Conservation (phyloP, 768 basidiomycete genomes). For the Candolleomyces eurysporus region DNA sequence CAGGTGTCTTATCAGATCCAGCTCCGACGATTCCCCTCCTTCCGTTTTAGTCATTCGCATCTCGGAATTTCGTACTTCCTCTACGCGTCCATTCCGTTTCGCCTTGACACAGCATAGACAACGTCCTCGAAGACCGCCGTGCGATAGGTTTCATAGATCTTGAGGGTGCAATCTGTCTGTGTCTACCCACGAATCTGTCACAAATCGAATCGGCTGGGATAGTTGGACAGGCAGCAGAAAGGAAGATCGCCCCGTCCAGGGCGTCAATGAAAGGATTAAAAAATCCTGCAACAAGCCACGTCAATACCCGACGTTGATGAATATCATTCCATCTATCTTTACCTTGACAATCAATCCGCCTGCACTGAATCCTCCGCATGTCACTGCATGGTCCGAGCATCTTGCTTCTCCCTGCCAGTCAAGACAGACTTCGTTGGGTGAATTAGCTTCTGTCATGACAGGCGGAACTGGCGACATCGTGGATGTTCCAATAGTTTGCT, state of each 20-base stretch:
- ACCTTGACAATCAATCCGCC: conserved; percentile 51
- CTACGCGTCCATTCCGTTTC: not conserved
- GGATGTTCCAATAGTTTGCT: conserved; percentile 42
- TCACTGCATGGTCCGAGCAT: conserved; percentile 33
- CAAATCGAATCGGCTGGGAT: conserved; percentile 50
- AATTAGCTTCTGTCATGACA: conserved; percentile 12
- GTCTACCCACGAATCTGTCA: conserved; percentile 51
- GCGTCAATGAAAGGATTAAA: conserved; percentile 47
- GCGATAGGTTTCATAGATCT: conserved; percentile 24
- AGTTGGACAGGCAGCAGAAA: conserved; percentile 42
- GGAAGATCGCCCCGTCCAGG: conserved; percentile 42
- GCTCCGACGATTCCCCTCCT: conserved; percentile 11
- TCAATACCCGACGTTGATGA: not conserved
- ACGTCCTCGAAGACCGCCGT: conserved; percentile 20
- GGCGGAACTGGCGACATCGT: conserved; percentile 37
- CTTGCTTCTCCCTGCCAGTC: conserved; percentile 58
- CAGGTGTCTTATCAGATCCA: conserved; percentile 2
- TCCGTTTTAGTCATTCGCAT: conserved; percentile 15
- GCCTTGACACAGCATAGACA: conserved; percentile 18
- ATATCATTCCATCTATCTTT: conserved; percentile 13
- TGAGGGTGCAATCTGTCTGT: conserved; percentile 32
- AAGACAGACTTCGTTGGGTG: conserved; percentile 31
- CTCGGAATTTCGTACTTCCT: not conserved
- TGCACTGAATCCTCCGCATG: conserved; percentile 42
- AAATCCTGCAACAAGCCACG: conserved; percentile 45